phyloP scores from a whole-genome alignment of 805 yeast genomes.

The Lachancea kluyveri region DNA sequence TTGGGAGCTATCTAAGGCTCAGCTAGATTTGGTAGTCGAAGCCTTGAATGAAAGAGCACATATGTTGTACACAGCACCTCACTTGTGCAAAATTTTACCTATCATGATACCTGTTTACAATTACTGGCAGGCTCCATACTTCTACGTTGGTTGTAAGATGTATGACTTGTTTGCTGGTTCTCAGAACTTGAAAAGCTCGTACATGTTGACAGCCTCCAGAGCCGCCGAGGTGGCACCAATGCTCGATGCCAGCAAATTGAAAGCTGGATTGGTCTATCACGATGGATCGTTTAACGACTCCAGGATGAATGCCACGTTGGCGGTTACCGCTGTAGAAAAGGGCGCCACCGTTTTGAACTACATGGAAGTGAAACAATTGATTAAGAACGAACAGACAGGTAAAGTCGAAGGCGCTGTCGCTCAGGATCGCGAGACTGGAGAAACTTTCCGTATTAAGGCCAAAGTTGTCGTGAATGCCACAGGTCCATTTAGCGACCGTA shows the following conservation, averaged over 20 bases:
- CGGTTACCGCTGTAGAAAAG: constrained; percentile 73
- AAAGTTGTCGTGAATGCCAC: constrained; percentile 85
- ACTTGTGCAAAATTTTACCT: constrained; percentile 77
- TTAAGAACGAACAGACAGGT: constrained; percentile 54
- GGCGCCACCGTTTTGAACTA: constrained; percentile 92
- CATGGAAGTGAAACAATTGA: constrained; percentile 68
- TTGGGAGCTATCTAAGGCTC: constrained; percentile 86
- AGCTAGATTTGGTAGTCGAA: constrained; percentile 81
- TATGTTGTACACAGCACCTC: constrained; percentile 87
- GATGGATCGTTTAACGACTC: constrained; percentile 94
- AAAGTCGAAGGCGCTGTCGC: constrained; percentile 74
- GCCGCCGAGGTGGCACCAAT: constrained; percentile 78
- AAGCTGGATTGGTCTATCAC: constrained; percentile 89
- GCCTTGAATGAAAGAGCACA: constrained; percentile 84
- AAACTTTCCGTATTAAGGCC: constrained; percentile 54
- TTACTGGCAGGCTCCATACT: constrained; percentile 95
- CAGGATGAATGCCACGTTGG: constrained; percentile 81
- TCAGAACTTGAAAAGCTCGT: constrained; percentile 76
- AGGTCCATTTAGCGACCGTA: constrained; percentile 83
- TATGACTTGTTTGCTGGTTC: constrained; percentile 90
- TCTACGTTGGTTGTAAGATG: constrained; percentile 83
- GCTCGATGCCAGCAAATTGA: constrained; percentile 70
- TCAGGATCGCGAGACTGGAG: constrained; percentile 62
- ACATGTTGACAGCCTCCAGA: constrained; percentile 57
- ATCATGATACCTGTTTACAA: constrained; percentile 94